A percentile compares a stretch with the other conserved stretches of the same genome.
phyloP scores from a whole-genome alignment of 2,329 filamentous ascomycete genomes.

The Fusarium sp. region DNA sequence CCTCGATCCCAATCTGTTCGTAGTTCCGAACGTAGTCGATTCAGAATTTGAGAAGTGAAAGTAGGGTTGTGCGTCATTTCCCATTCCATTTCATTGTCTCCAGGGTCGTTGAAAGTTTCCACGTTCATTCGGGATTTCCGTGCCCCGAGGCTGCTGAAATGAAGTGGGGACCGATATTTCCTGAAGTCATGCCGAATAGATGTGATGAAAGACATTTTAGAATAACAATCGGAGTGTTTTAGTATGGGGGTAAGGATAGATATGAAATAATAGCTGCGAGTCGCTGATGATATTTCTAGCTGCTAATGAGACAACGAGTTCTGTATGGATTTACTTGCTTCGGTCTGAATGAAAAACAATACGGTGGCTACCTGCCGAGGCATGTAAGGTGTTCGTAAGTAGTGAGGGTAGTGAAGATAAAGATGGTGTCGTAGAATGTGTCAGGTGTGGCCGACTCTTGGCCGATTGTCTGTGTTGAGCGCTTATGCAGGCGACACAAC shows the following conservation, averaged over 20 bases:
- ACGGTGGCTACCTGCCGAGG: fast-evolving
- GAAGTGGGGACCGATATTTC: neutral
- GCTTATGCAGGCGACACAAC: neutral
- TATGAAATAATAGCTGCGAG: neutral
- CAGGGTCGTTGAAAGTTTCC: neutral
- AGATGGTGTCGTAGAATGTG: neutral
- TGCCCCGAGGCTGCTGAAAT: neutral
- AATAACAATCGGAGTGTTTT: neutral
- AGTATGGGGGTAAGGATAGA: neutral
- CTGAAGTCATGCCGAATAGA: neutral
- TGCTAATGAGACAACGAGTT: neutral
- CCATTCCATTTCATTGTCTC: neutral
- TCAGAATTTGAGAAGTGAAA: neutral
- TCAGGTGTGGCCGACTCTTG: neutral
- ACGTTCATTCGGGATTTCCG: neutral
- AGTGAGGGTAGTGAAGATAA: neutral
- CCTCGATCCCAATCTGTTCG: neutral
- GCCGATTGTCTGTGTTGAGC: neutral
- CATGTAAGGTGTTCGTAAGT: neutral
- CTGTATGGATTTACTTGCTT: neutral
- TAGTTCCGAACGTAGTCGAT: neutral
- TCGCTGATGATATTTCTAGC: neutral
- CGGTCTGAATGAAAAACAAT: fast-evolving
- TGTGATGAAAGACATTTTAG: neutral
- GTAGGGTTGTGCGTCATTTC: neutral